Conservation (phyloP, 2,329 filamentous ascomycete species). For the Cryphonectria naterciae region DNA sequence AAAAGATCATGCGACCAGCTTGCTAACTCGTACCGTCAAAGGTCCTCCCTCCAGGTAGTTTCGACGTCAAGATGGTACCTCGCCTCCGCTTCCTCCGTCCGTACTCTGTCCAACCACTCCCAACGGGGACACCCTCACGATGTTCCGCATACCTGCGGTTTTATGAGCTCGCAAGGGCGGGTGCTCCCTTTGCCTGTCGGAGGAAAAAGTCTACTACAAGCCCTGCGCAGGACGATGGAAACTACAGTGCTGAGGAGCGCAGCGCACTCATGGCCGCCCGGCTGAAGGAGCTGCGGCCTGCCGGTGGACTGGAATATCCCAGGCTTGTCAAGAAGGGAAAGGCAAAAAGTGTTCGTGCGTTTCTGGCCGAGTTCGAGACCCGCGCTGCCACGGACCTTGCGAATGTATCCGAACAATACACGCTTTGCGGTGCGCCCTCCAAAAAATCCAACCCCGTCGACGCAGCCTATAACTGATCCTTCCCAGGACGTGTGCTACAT, state of each 20-base stretch:
- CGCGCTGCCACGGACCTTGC: background rate
- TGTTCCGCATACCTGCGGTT: slow-evolving; percentile 49
- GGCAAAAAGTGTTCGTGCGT: slow-evolving; percentile 45
- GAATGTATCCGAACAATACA: background rate
- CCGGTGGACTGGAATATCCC: slow-evolving; percentile 60
- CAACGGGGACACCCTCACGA: slow-evolving; percentile 37
- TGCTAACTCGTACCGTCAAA: slow-evolving; percentile 34
- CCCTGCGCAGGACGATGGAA: slow-evolving; percentile 22
- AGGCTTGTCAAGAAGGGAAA: slow-evolving; percentile 44
- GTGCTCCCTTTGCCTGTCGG: background rate
- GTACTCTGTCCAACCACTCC: slow-evolving; percentile 50
- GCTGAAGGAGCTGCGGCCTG: slow-evolving; percentile 55
- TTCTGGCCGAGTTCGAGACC: slow-evolving; percentile 40
- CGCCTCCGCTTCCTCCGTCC: slow-evolving; percentile 60
- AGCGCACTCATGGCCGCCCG: slow-evolving; percentile 39
- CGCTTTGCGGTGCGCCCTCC: slow-evolving; percentile 6
- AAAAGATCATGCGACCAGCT: background rate
- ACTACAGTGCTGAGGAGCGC: slow-evolving; percentile 23
- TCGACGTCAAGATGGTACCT: slow-evolving; percentile 48
- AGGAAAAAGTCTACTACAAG: slow-evolving; percentile 17
- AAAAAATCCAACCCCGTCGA: slow-evolving; percentile 12
- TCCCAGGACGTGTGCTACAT: slow-evolving; percentile 71
- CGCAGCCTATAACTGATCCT: slow-evolving; percentile 27
- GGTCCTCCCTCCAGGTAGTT: slow-evolving; percentile 6
- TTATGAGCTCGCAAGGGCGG: slow-evolving; percentile 47